Conservation (phyloP, 1,284 basidiomycete genomes). For the Psilocybe mexicana region DNA sequence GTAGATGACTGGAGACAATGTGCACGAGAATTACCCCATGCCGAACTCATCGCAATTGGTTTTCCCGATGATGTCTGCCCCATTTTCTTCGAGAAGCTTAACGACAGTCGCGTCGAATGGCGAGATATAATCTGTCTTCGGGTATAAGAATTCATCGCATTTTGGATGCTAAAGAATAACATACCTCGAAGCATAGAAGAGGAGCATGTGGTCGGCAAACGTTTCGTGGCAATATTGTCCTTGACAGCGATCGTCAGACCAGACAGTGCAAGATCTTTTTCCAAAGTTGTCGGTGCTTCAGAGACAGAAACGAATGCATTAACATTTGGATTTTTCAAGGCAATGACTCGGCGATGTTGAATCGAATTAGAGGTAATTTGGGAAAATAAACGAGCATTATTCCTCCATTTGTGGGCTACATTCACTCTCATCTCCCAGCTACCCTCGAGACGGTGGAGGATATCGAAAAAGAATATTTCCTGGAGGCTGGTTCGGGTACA, state of each 20-base stretch:
- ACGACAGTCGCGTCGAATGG: slow-evolving; percentile 92
- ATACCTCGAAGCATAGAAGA: slow-evolving; percentile 73
- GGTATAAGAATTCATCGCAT: background rate
- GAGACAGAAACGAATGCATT: slow-evolving; percentile 52
- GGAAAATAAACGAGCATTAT: background rate
- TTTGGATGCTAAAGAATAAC: slow-evolving; percentile 12
- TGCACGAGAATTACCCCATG: slow-evolving; percentile 74
- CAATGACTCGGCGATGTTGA: slow-evolving; percentile 28
- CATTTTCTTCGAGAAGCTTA: slow-evolving; percentile 56
- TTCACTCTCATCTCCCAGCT: slow-evolving; percentile 19
- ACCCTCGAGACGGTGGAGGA: background rate
- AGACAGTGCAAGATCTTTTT: slow-evolving; percentile 31
- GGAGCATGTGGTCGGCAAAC: slow-evolving; percentile 77
- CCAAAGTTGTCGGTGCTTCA: slow-evolving; percentile 11
- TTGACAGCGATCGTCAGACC: slow-evolving; percentile 70
- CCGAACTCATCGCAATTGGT: slow-evolving; percentile 99
- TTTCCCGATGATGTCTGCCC: slow-evolving; percentile 81
- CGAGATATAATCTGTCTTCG: slow-evolving; percentile 61
- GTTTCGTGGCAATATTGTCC: slow-evolving; percentile 80
- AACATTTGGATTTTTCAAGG: slow-evolving; percentile 39
- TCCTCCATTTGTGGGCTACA: slow-evolving; percentile 18
- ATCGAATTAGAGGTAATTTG: slow-evolving; percentile 2
- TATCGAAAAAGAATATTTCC: background rate
- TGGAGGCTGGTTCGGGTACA: background rate
- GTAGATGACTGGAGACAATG: background rate